These are phyloP conservation scores for Fibroporia radiculosa DNA, from an alignment of 768 basidiomycete species.

Conservation along the genomic window DNA sequence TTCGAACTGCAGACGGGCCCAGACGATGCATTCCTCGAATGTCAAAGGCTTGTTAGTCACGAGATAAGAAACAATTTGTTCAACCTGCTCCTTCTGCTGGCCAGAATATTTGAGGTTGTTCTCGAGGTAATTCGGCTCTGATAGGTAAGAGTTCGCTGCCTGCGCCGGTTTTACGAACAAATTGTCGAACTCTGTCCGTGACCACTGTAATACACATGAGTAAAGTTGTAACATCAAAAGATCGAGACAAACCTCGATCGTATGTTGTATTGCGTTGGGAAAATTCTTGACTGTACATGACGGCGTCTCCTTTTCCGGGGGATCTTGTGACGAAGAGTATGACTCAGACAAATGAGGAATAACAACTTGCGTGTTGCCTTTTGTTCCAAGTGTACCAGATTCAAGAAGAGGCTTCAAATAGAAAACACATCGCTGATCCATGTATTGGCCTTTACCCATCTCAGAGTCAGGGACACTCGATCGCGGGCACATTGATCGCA, in stretches of 20 bases:
- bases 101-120: constrained; percentile 85
- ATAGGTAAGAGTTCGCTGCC: constrained; percentile 92
- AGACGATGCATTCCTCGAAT: constrained; percentile 95
- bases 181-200: constrained; percentile 85
- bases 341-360: constrained; percentile 93
- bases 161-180: constrained; percentile 92
- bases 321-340: constrained; percentile 96
- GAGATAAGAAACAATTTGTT: constrained; percentile 82
- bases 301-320: constrained; percentile 95
- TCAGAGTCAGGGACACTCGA: constrained; percentile 5
- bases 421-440: constrained; percentile 98
- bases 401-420: constrained; percentile 94
- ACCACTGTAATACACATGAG: constrained; percentile 55
- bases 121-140: constrained; percentile 93
- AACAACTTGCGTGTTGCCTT: constrained; percentile 95
- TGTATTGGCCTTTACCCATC: constrained; percentile 85
- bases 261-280: constrained; percentile 96
- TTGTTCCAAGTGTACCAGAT: constrained; percentile 96
- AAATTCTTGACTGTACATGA: constrained; percentile 99
- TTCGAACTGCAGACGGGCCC: constrained; percentile 96
- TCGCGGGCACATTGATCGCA: not conserved
- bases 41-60: constrained; percentile 90
- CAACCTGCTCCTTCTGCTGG: constrained; percentile 83
- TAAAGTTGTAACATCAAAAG: not conserved
- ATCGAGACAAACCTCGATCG: constrained; percentile 70